Conservation (phyloP, 768 basidiomycete species). For the Leccinum longicurvipes region DNA sequence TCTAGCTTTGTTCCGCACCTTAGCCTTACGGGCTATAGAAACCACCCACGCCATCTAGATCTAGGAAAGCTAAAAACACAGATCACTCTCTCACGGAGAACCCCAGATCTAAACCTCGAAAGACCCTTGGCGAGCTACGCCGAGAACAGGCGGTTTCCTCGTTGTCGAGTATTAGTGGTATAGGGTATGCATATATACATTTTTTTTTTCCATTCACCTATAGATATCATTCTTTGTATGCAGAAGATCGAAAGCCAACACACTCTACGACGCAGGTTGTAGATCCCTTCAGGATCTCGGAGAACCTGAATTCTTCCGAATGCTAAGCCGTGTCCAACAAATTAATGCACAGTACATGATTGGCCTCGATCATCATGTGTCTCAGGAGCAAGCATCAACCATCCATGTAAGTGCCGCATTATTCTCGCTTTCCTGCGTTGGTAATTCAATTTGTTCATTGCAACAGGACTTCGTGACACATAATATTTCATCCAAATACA, state of each 20-base stretch:
- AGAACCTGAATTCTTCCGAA: conserved; percentile 34
- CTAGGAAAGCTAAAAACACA: neutral
- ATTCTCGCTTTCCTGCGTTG: neutral
- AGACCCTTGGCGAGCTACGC: conserved; percentile 26
- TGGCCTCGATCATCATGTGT: conserved; percentile 35
- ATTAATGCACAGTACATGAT: conserved; percentile 39
- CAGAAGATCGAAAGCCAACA: conserved; percentile 32
- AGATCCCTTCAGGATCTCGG: conserved; percentile 39
- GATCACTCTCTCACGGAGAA: conserved; percentile 6
- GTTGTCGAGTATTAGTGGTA: conserved; percentile 40
- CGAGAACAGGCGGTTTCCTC: conserved; percentile 28
- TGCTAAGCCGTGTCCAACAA: conserved; percentile 39
- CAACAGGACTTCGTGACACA: conserved; percentile 48
- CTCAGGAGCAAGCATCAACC: conserved; percentile 41
- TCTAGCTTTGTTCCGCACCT: neutral
- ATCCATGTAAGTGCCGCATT: conserved; percentile 40
- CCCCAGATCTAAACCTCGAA: conserved; percentile 5
- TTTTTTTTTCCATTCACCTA: neutral
- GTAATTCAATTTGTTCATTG: neutral
- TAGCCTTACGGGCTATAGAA: conserved; percentile 12
- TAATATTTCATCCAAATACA: conserved; percentile 45
- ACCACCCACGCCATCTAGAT: conserved; percentile 6
- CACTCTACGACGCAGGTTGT: conserved; percentile 53
- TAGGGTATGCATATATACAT: conserved; percentile 43
- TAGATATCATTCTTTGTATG: neutral